phyloP scores from a whole-genome alignment of 805 yeast species.

The Priceomyces castillae region DNA sequence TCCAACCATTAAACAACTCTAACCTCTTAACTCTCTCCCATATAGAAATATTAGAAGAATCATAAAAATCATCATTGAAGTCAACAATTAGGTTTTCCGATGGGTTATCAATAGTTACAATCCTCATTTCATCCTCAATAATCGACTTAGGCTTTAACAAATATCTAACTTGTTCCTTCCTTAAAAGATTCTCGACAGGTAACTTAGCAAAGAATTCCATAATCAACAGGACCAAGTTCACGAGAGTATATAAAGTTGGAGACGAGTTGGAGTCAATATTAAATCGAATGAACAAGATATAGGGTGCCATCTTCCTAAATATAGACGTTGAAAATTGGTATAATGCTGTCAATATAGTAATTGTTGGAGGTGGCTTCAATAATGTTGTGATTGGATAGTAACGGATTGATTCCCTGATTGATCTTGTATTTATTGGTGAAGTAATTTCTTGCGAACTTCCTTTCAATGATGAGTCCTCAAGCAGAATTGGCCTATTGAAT shows the following conservation, averaged over 20 bases:
- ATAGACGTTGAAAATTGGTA: slow-evolving; percentile 60
- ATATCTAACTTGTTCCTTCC: slow-evolving; percentile 78
- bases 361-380: slow-evolving; percentile 50
- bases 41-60: slow-evolving; percentile 40
- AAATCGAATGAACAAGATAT: slow-evolving; percentile 53
- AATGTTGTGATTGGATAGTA: slow-evolving; percentile 56
- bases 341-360: slow-evolving; percentile 49
- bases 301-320: slow-evolving; percentile 66
- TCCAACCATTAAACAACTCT: slow-evolving; percentile 83
- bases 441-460: background rate
- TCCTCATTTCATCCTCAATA: slow-evolving; percentile 32
- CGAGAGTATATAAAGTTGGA: slow-evolving; percentile 57
- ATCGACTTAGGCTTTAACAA: slow-evolving; percentile 43
- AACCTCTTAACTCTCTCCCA: slow-evolving; percentile 31
- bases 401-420: slow-evolving; percentile 67
- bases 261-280: slow-evolving; percentile 66
- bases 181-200: slow-evolving; percentile 82
- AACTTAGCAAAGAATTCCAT: slow-evolving; percentile 70
- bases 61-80: slow-evolving; percentile 45
- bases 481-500: slow-evolving; percentile 33
- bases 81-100: slow-evolving; percentile 55
- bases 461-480: slow-evolving; percentile 3
- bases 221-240: slow-evolving; percentile 59
- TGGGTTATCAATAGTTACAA: slow-evolving; percentile 44
- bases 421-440: slow-evolving; percentile 42